Base-by-base conservation (phyloP, 306 rosid species). In the Coriaria nepalensis region DNA sequence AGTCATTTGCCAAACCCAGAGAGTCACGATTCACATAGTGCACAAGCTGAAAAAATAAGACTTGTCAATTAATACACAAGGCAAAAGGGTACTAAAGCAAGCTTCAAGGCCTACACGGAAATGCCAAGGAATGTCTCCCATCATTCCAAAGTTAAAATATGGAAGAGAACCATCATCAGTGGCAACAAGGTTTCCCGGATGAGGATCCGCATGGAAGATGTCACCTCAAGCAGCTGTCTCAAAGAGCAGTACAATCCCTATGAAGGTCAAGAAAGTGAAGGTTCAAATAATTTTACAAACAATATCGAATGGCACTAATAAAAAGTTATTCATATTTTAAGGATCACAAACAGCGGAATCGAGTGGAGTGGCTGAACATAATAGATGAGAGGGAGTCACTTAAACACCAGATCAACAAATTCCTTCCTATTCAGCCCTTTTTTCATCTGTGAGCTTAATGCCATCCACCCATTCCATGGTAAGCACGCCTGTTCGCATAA, bases 391-490 rank as follows among this genome's bases (percentile, higher is more conserved):
- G 61, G 60, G 34, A 33, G 47, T 49, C 36, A 35, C 53, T 55
- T 29, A 7, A 45, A 47, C 67, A 85, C 95, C 94, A 79, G 92
- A 73, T 90, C 95, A 71, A 90, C 75, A 61, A 90, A 87, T 50
- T 75, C 81, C 62, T 75, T 78, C 73, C 81, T 73, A 69, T 81
- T 75, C 78, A 90, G 94, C 98, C 60, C 79, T 66, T 12, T 36
- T 47, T 67, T 81, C 87, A 75, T 90, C 93, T 6, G 98, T 85
- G 59, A 90, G 94, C 82, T 90, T 90, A 53, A 90, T 85, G 53
- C 95, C 95, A 69, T 90, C 92, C 45, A 90, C 36, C 95, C 98
- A 90, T 60, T 90, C 98, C 98, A 85, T 90, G 33, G 98, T 90
- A 65, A 90, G 81, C 69, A 90, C 74, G 43, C 87, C 82, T 36